Percentiles rank a stretch among this genome's conserved stretches.
Evolutionary conservation across 305 asterid species (phyloP).

Genomic region (Ajuga reptans): DNA sequence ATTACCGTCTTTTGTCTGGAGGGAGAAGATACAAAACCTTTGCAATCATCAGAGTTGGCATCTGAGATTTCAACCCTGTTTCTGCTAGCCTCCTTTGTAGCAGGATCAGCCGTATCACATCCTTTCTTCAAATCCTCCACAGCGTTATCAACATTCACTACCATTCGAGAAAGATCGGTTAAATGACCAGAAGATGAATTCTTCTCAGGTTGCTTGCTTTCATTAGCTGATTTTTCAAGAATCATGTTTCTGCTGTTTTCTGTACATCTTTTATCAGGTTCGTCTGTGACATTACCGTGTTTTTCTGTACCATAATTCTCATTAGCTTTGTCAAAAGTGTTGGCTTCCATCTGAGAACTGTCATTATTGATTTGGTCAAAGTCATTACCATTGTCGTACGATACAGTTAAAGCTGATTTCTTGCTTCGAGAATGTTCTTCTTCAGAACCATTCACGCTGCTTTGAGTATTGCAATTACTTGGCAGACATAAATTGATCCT

Average conservation of each 20-base stretch:
- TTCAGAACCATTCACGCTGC: not conserved
- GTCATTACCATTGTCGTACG: not conserved
- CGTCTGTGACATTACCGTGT: not conserved
- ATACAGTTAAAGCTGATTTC: not conserved
- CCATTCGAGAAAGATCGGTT: not conserved
- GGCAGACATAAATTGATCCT: slow-evolving; percentile 23
- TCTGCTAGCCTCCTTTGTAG: not conserved
- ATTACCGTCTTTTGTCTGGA: not conserved
- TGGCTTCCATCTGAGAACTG: not conserved
- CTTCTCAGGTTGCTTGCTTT: not conserved
- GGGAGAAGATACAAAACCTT: not conserved
- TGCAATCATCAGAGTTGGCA: not conserved
- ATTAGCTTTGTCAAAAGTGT: slow-evolving; percentile 8
- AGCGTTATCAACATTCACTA: not conserved
- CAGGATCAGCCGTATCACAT: not conserved
- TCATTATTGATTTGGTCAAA: slow-evolving; percentile 11
- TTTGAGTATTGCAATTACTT: slow-evolving; percentile 13
- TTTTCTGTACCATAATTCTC: slow-evolving; percentile 11
- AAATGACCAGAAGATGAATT: not conserved
- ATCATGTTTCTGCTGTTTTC: not conserved
- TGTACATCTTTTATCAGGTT: not conserved
- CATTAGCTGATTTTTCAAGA: slow-evolving; percentile 6
- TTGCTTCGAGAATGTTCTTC: slow-evolving; percentile 4
- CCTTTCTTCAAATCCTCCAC: not conserved
- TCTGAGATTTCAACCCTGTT: not conserved